Percentiles rank a stretch among this genome's conserved stretches.
Conservation (phyloP, 108 stramenopile genomes). For the Skeletonema potamos region DNA sequence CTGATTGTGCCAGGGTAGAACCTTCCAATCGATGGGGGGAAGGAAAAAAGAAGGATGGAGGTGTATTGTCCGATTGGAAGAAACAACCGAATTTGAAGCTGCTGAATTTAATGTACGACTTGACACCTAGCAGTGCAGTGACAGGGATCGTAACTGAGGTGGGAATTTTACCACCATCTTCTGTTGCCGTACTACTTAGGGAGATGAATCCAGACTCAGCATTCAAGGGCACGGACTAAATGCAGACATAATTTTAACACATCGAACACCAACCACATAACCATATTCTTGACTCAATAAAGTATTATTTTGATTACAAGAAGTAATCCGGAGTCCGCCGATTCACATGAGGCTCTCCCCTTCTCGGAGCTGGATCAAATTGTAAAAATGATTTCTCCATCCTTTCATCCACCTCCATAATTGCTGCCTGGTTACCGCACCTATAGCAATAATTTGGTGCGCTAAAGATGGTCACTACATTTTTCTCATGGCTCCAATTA, state of each 20-base stretch:
- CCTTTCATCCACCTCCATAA: constrained; percentile 97
- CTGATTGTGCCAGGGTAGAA: constrained; percentile 39
- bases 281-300: not conserved
- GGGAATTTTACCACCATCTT: constrained; percentile 96
- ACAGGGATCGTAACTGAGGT: constrained; percentile 96
- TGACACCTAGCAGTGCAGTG: constrained; percentile 95
- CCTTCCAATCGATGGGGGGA: constrained; percentile 40
- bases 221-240: constrained; percentile 23
- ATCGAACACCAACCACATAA: not conserved
- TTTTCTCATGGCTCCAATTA: constrained; percentile 95
- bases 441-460: constrained; percentile 99
- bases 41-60: constrained; percentile 28
- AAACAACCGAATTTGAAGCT: constrained; percentile 58
- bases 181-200: constrained; percentile 94
- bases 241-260: not conserved
- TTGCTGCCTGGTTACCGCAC: constrained; percentile 98
- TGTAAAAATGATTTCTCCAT: constrained; percentile 83
- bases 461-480: constrained; percentile 96
- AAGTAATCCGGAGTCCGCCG: constrained; percentile 96
- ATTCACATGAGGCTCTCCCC: constrained; percentile 93
- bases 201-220: constrained; percentile 83
- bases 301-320: constrained; percentile 63
- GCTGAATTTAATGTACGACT: constrained; percentile 93
- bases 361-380: constrained; percentile 97
- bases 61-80: constrained; percentile 51